Percentiles rank a stretch among this genome's conserved stretches.
phyloP scores from a whole-genome alignment of 352 stramenopile species.

The Phytopythium mirpurense region DNA sequence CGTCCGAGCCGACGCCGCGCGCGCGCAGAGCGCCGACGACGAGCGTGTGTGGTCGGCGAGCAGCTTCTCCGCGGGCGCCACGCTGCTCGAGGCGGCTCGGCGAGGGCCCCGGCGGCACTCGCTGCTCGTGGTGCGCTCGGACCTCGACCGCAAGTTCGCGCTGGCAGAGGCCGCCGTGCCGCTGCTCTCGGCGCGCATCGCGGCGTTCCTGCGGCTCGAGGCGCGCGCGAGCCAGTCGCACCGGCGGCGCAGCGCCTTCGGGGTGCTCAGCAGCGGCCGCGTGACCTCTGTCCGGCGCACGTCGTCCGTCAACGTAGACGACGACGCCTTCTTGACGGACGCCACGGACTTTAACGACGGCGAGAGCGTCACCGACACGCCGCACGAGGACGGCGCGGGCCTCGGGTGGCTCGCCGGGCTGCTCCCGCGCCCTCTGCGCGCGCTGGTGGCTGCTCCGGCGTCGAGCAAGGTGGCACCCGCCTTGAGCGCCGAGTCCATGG shows the following conservation, averaged over 20 bases:
- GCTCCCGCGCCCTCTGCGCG: neutral
- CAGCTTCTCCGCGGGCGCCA: neutral
- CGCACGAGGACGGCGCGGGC: neutral
- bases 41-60: neutral
- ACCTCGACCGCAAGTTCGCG: constrained; percentile 18
- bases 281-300: neutral
- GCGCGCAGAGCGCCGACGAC: neutral
- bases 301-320: constrained; percentile 2
- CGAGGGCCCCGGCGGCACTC: constrained; percentile 23
- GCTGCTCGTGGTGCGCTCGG: constrained; percentile 19
- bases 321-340: neutral
- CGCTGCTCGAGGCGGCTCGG: neutral
- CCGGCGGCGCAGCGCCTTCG: neutral
- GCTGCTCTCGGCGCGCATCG: constrained; percentile 20
- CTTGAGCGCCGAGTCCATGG: too few species aligned
- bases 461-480: constrained; percentile 15
- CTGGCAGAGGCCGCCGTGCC: constrained; percentile 17
- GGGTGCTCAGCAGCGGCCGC: too few species aligned
- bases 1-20: neutral
- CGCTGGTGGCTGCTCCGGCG: neutral
- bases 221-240: neutral
- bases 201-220: constrained; percentile 3
- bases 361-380: neutral
- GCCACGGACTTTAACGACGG: neutral
- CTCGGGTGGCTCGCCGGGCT: neutral